Evolutionary conservation across 768 basidiomycete genomes (phyloP).

Genomic region (Boletus speciosus): DNA sequence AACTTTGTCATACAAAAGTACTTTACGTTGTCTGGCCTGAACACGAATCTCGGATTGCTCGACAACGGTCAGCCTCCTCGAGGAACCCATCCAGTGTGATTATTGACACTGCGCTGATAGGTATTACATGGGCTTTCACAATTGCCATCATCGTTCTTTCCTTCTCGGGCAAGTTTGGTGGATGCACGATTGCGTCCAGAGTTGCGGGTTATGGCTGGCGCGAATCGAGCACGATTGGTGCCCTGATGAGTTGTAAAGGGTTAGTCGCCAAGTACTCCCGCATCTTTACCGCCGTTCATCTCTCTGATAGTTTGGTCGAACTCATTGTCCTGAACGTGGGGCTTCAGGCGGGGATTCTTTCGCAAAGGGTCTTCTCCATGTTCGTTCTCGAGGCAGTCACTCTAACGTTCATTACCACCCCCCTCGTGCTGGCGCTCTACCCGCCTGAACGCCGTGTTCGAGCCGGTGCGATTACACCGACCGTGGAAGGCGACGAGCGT

Average conservation of each 20-base stretch:
- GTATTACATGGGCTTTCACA: constrained; percentile 85
- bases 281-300: not conserved
- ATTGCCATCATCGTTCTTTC: constrained; percentile 75
- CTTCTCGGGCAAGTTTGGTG: constrained; percentile 86
- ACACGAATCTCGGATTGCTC: constrained; percentile 82
- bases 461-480: constrained; percentile 23
- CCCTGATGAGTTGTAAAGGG: constrained; percentile 96
- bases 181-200: constrained; percentile 69
- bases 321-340: constrained; percentile 97
- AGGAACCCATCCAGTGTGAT: not conserved
- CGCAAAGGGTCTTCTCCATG: constrained; percentile 84
- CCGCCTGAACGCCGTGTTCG: constrained; percentile 59
- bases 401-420: constrained; percentile 85
- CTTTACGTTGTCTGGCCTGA: constrained; percentile 88
- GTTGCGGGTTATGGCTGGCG: constrained; percentile 72
- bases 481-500: constrained; percentile 33
- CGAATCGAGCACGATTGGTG: constrained; percentile 81
- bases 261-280: constrained; percentile 23
- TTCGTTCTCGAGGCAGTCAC: constrained; percentile 84
- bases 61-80: constrained; percentile 52
- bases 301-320: constrained; percentile 65
- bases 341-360: constrained; percentile 72
- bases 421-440: constrained; percentile 63
- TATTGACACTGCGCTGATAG: constrained; percentile 30
- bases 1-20: constrained; percentile 48